Conservation (phyloP, 2,329 filamentous ascomycete genomes). For the Ophiostoma angusticollis region DNA sequence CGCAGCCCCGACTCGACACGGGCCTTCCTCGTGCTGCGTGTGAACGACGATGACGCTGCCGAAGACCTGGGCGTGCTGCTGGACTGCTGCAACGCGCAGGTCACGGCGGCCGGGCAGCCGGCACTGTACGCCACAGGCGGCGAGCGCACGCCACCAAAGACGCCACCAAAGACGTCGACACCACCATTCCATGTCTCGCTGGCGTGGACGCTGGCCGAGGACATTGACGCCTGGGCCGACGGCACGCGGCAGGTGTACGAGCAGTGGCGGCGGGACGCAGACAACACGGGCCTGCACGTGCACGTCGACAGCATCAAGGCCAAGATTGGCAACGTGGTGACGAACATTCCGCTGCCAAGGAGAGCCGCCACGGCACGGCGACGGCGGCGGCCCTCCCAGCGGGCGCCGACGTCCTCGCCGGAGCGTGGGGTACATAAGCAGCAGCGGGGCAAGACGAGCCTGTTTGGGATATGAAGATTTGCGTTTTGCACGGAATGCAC, state of each 20-base stretch:
- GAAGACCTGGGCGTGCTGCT: constrained; percentile 52
- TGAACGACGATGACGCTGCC: constrained; percentile 12
- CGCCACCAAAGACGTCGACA: neutral
- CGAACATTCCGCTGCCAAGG: constrained; percentile 24
- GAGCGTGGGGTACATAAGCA: too few relatives aligned
- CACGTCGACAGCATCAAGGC: constrained; percentile 51
- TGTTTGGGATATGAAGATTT: too few relatives aligned
- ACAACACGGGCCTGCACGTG: constrained; percentile 29
- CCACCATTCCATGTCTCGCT: constrained; percentile 70
- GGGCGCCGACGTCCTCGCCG: neutral
- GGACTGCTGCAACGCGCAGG: constrained; percentile 50
- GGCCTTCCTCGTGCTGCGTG: constrained; percentile 69
- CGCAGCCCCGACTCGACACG: constrained; percentile 48
- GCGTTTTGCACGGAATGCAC: constrained; percentile 1
- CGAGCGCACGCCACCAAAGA: neutral
- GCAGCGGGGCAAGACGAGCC: too few relatives aligned
- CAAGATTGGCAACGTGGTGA: constrained; percentile 63
- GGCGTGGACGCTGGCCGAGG: constrained; percentile 61
- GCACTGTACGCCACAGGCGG: constrained; percentile 48
- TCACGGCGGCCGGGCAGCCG: constrained; percentile 50
- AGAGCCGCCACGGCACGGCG: neutral
- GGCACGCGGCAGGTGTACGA: constrained; percentile 23
- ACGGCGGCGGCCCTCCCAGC: too few relatives aligned
- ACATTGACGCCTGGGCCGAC: constrained; percentile 28
- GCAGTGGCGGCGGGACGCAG: constrained; percentile 12